Evolutionary conservation across 176 grass and related monocot genomes (phyloP).

Genomic region (Paspalum notatum): DNA sequence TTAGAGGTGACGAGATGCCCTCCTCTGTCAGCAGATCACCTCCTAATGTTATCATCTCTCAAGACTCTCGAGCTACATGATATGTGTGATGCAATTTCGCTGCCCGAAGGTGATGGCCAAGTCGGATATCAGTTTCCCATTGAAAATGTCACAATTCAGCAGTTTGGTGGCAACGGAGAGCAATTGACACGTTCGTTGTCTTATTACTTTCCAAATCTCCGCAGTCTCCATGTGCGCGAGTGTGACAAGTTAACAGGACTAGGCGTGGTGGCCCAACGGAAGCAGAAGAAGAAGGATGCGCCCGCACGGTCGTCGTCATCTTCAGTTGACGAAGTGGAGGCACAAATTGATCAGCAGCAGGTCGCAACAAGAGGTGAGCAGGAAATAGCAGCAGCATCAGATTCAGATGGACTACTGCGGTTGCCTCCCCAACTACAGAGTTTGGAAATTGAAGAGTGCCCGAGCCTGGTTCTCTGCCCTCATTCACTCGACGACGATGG

Average conservation of each 20-base stretch:
- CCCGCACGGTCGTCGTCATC: background rate
- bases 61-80: rapidly evolving
- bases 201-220: background rate
- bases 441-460: too few species aligned
- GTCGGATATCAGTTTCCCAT: background rate
- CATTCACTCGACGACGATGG: background rate
- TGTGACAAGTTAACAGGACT: background rate
- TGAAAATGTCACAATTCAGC: rapidly evolving
- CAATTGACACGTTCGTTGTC: background rate
- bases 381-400: too few species aligned
- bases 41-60: background rate
- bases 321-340: too few species aligned
- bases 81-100: rapidly evolving
- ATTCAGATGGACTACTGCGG: background rate
- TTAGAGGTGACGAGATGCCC: background rate
- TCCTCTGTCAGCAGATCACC: background rate
- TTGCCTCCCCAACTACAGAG: background rate
- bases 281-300: background rate
- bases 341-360: background rate
- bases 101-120: background rate
- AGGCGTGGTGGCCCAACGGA: background rate
- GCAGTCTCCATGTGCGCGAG: rapidly evolving
- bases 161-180: background rate
- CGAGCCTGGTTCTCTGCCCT: too few species aligned
- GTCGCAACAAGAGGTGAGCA: background rate